Percentiles rank a stretch among this genome's conserved stretches.
Evolutionary conservation across 345 rosid species (phyloP).

Genomic region (Heritiera littoralis): DNA sequence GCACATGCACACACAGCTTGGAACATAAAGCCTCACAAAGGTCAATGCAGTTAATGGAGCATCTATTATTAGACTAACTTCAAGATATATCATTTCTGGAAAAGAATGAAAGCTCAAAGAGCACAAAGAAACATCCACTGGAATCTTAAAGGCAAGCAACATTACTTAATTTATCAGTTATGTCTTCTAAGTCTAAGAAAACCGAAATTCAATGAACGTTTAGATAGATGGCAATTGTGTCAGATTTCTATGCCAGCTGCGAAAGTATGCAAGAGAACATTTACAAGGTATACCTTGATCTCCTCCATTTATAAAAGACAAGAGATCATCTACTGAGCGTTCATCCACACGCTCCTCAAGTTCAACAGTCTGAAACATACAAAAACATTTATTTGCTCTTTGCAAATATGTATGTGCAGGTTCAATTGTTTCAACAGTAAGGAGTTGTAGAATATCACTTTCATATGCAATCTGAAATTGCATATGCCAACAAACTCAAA

Average conservation of each 20-base stretch:
- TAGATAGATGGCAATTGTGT: not conserved
- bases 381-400: slow-evolving; percentile 19
- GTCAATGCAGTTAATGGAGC: not conserved
- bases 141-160: not conserved
- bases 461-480: not conserved
- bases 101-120: not conserved
- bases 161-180: not conserved
- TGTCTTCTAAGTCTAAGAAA: not conserved
- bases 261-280: not conserved
- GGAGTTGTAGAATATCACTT: not conserved
- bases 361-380: slow-evolving; percentile 45
- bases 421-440: slow-evolving; percentile 3
- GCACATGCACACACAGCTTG: not conserved
- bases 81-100: not conserved
- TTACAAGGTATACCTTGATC: slow-evolving; percentile 42
- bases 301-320: slow-evolving; percentile 62
- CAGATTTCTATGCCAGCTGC: slow-evolving; percentile 5
- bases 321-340: slow-evolving; percentile 68
- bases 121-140: not conserved
- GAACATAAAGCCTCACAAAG: not conserved
- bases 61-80: not conserved
- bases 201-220: not conserved
- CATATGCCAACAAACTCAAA: not conserved
- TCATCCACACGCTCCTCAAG: slow-evolving; percentile 62
- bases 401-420: not conserved